These are phyloP conservation scores for Verticillium zaregamsianum DNA, from an alignment of 2,329 filamentous ascomycete species.

Conservation along the genomic window DNA sequence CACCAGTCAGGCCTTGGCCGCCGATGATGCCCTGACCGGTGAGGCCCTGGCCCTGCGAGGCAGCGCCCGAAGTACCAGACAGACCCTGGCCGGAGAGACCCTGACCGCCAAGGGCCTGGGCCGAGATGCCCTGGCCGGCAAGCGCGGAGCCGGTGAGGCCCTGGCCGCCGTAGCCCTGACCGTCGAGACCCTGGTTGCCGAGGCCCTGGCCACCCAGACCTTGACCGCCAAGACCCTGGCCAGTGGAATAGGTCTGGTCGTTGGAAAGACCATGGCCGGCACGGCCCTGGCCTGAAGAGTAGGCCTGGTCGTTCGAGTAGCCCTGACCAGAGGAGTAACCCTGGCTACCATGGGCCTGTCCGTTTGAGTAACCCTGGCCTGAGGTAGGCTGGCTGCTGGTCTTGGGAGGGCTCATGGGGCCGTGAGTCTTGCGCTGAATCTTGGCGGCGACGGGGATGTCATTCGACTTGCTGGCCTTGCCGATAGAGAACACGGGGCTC, in stretches of 20 bases:
- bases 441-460: slow-evolving; percentile 62
- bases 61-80: no score
- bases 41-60: background rate
- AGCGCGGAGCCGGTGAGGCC: background rate
- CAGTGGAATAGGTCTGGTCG: background rate
- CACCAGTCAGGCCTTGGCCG: background rate
- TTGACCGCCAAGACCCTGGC: no score
- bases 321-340: background rate
- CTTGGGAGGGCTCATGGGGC: slow-evolving; percentile 4
- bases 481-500: slow-evolving; percentile 88
- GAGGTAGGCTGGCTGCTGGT: background rate
- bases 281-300: background rate
- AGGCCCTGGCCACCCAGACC: background rate
- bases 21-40: background rate
- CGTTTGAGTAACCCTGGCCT: background rate
- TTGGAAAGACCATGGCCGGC: background rate
- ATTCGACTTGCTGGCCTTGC: slow-evolving; percentile 66
- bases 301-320: background rate
- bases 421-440: slow-evolving; percentile 43
- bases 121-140: background rate
- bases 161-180: background rate
- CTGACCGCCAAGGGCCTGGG: background rate
- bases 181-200: background rate
- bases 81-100: background rate
- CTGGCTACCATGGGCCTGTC: background rate